A percentile compares a stretch with the other conserved stretches of the same genome.
Conservation (phyloP, 352 stramenopile species). For the Blastocystis hominis region DNA sequence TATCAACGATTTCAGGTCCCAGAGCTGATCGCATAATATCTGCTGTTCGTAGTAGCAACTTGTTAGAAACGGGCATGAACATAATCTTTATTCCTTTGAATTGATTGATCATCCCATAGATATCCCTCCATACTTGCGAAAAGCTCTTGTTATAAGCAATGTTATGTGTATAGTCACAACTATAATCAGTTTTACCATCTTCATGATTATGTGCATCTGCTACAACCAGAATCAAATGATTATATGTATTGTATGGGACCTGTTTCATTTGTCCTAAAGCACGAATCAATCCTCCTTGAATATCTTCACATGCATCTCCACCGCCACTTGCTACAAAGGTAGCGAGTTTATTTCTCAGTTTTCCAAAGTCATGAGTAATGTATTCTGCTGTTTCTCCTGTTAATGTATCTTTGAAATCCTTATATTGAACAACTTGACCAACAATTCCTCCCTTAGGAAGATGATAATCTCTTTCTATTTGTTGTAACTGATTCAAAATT, state of each 20-base stretch:
- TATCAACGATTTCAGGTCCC: too few species aligned
- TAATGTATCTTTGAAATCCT: too few species aligned
- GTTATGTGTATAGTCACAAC: too few species aligned
- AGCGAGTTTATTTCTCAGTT: not conserved
- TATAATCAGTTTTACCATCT: too few species aligned
- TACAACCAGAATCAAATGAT: conserved; percentile 11
- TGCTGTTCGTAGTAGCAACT: too few species aligned
- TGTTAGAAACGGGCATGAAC: not conserved
- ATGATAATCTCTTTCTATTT: not conserved
- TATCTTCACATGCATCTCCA: too few species aligned
- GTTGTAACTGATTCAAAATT: not conserved
- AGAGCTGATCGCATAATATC: too few species aligned
- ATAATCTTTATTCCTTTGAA: not conserved
- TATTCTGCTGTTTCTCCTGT: too few species aligned
- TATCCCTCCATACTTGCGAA: not conserved
- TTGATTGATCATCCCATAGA: not conserved
- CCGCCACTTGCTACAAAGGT: not conserved
- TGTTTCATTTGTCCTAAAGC: not conserved
- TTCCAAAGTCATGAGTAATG: not conserved
- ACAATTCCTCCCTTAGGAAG: too few species aligned
- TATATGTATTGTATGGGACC: not conserved
- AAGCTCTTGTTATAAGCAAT: not conserved
- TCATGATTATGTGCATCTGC: not conserved
- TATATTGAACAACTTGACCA: conserved; percentile 26
- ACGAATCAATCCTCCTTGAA: too few species aligned